Evolutionary conservation across 2,329 filamentous ascomycete species (phyloP).

Genomic region (Phialophora chinensis): DNA sequence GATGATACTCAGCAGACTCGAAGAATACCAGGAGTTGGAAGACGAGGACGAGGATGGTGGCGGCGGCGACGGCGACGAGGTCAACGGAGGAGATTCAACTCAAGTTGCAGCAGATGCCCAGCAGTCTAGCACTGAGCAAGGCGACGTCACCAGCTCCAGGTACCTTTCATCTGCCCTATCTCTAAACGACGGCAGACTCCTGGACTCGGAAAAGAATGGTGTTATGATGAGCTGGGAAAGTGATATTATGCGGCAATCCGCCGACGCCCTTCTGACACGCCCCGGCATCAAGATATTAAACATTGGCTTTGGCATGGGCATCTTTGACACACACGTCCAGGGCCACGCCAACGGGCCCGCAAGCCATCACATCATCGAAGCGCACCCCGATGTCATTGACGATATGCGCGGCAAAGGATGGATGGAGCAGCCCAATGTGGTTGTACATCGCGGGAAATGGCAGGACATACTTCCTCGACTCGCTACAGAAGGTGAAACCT

Average conservation of each 20-base stretch:
- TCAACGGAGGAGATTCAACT: slow-evolving; percentile 17
- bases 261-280: slow-evolving; percentile 68
- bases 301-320: slow-evolving; percentile 90
- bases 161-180: slow-evolving; percentile 72
- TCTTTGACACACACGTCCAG: slow-evolving; percentile 78
- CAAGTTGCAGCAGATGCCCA: slow-evolving; percentile 46
- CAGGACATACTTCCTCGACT: slow-evolving; percentile 77
- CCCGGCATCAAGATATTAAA: slow-evolving; percentile 76
- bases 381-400: slow-evolving; percentile 76
- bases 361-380: slow-evolving; percentile 83
- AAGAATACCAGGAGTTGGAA: slow-evolving; percentile 75
- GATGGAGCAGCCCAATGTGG: slow-evolving; percentile 64
- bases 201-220: slow-evolving; percentile 77
- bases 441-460: slow-evolving; percentile 75
- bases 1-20: slow-evolving; percentile 79
- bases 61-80: slow-evolving; percentile 42
- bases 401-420: slow-evolving; percentile 72
- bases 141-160: slow-evolving; percentile 32
- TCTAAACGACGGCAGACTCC: slow-evolving; percentile 69
- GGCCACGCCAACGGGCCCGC: slow-evolving; percentile 63
- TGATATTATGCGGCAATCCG: slow-evolving; percentile 80
- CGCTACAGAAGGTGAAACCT: slow-evolving; percentile 70
- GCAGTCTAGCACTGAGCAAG: slow-evolving; percentile 39
- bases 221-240: slow-evolving; percentile 96
- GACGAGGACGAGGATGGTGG: slow-evolving; percentile 46